Base-by-base conservation (phyloP, 257 asterid species). In the Fraxinus anomala region DNA sequence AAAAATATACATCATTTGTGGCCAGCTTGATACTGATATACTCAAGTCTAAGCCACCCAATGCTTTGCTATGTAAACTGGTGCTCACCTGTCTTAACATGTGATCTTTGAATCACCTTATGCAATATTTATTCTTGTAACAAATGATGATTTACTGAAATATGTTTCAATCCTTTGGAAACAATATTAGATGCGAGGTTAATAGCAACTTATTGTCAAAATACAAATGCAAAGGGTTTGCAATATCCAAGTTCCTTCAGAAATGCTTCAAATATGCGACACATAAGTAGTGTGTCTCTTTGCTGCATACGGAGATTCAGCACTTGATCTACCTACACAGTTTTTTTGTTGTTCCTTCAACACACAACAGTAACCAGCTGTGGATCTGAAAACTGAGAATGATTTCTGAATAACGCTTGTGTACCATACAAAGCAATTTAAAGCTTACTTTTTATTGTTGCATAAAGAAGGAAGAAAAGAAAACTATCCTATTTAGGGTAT, bases 351-450 rank as follows among this genome's bases (percentile, higher is more conserved):
- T 42, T 42, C 51, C 51, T 42, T 40, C 51, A 42, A 42, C 17
- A n/a, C 28, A n/a, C 65, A 54, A 19, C 65, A 54, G 13, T 54
- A 54, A 12, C 28, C 65, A 19, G 65, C 6, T 54, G 65, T 54
- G 65, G 65, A 54, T 54, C 65, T 54, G 65, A 54, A n/a, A 54
- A 54, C 65, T 54, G 26, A 54, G 65, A 54, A 61, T 23, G 68
- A 61, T 61, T 61, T 61, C 33, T 54, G 24, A 21, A 54, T 54
- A 6, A n/a, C 7, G 65, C 65, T 54, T 19, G 26, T 54, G 3
- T 5, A n/a, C 65, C 65, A 54, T 51, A 51, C 3, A 17, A 54
- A 17, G 23, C 21, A 21, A 19, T 42, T 42, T 42, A n/a, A 1
- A 17, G 23, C 24, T 54, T n/a, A 5, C 24, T 17, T n/a, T 54